Evolutionary conservation across 23 red algal species (phyloP).

Genomic region (Agarophyton chilense): DNA sequence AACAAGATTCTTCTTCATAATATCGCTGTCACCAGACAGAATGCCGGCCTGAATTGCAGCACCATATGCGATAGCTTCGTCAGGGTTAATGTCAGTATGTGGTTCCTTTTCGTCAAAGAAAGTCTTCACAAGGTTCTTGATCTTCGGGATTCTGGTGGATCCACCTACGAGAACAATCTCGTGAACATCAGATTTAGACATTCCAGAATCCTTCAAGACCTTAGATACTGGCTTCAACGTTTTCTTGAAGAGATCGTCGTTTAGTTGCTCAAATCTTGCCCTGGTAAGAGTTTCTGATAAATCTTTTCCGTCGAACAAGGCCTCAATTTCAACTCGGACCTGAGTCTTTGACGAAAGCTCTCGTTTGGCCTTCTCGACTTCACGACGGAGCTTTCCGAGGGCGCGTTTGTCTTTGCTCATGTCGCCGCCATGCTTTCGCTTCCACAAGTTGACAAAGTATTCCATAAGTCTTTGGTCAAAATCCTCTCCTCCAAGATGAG

Average conservation of each 20-base stretch:
- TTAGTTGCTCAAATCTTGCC: constrained; percentile 97
- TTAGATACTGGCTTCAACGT: constrained; percentile 95
- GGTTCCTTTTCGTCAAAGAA: constrained; percentile 96
- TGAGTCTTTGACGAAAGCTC: constrained; percentile 91
- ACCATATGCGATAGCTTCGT: constrained; percentile 97
- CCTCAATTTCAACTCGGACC: constrained; percentile 98
- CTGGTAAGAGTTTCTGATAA: constrained; percentile 93
- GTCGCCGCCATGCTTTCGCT: constrained; percentile 89
- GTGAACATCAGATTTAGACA: constrained; percentile 83
- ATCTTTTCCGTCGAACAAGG: constrained; percentile 84
- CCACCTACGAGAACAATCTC: constrained; percentile 98
- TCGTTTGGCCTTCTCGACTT: constrained; percentile 99
- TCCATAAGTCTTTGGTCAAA: constrained; percentile 99
- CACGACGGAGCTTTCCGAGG: constrained; percentile 89
- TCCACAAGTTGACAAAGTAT: constrained; percentile 95
- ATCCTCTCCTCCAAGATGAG: constrained; percentile 97
- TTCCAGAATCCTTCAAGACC: constrained; percentile 89
- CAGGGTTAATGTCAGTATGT: constrained; percentile 94
- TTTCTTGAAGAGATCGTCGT: constrained; percentile 96
- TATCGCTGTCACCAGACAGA: constrained; percentile 82
- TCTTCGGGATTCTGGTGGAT: constrained; percentile 97
- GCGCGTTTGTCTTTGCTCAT: constrained; percentile 89
- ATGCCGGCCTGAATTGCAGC: constrained; percentile 95
- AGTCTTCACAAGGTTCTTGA: constrained; percentile 86
- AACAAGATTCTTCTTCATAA: constrained; percentile 85